Conservation (phyloP, 441 rosid genomes). For the Corymbia citriodora region DNA sequence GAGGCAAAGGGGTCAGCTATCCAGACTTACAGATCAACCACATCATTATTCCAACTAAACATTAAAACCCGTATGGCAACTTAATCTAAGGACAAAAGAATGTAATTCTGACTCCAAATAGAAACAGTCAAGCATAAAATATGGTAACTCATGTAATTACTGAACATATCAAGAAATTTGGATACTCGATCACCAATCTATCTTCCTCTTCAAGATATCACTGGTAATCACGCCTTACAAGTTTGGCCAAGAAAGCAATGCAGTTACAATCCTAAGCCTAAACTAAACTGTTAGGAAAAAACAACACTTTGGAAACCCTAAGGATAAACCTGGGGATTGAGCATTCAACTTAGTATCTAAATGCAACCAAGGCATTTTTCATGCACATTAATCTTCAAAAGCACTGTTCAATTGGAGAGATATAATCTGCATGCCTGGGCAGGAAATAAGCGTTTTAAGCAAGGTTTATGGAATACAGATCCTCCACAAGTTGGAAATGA, state of each 20-base stretch:
- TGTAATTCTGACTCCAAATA: neutral
- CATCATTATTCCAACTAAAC: neutral
- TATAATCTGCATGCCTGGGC: neutral
- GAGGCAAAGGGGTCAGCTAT: neutral
- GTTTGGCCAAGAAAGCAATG: neutral
- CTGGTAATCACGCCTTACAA: neutral
- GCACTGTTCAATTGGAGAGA: neutral
- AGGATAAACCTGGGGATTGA: neutral
- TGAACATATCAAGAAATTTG: neutral
- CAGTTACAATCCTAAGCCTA: neutral
- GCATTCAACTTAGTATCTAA: neutral
- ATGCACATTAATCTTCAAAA: neutral
- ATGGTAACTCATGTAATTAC: neutral
- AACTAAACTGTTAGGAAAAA: neutral
- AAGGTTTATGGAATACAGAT: neutral
- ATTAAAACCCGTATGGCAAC: neutral
- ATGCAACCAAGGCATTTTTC: neutral
- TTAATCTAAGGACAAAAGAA: neutral
- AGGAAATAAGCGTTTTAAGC: neutral
- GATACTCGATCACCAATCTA: neutral
- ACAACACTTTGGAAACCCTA: neutral
- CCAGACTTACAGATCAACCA: neutral
- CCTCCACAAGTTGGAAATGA: neutral
- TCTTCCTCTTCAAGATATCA: neutral
- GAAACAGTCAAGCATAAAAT: neutral